Conservation (phyloP, 305 asterid species). For the Solanum aculeatissimum region DNA sequence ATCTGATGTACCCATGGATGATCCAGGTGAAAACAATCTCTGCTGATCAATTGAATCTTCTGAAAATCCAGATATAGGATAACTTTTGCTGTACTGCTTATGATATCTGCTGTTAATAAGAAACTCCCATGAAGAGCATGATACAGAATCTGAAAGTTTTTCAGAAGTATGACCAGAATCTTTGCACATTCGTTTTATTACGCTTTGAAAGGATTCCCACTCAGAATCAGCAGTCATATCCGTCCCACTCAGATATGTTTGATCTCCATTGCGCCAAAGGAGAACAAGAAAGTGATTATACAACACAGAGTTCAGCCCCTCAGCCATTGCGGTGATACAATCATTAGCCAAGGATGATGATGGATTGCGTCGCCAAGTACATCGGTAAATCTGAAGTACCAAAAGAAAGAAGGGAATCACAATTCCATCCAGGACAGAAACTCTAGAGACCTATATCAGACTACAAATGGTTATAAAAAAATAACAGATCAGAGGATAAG, state of each 20-base stretch:
- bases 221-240: constrained; percentile 54
- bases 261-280: constrained; percentile 56
- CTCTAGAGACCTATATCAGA: background rate
- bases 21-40: constrained; percentile 25
- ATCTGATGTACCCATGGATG: constrained; percentile 14
- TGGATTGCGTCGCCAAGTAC: constrained; percentile 65
- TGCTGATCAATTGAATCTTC: constrained; percentile 24
- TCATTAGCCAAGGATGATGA: constrained; percentile 78
- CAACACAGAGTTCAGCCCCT: constrained; percentile 54
- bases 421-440: background rate
- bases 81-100: constrained; percentile 38
- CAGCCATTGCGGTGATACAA: constrained; percentile 77
- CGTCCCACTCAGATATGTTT: constrained; percentile 37
- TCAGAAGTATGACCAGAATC: constrained; percentile 22
- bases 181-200: constrained; percentile 36
- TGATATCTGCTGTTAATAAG: constrained; percentile 66
- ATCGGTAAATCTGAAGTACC: constrained; percentile 56
- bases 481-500: background rate
- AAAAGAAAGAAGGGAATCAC: background rate
- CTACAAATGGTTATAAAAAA: background rate
- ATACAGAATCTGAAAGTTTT: constrained; percentile 23
- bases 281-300: constrained; percentile 64
- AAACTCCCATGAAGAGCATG: constrained; percentile 79
- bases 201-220: constrained; percentile 69
- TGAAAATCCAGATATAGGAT: constrained; percentile 31